phyloP scores from a whole-genome alignment of 192 early-diverging fungal genomes.

The Rhizophagus clarus region DNA sequence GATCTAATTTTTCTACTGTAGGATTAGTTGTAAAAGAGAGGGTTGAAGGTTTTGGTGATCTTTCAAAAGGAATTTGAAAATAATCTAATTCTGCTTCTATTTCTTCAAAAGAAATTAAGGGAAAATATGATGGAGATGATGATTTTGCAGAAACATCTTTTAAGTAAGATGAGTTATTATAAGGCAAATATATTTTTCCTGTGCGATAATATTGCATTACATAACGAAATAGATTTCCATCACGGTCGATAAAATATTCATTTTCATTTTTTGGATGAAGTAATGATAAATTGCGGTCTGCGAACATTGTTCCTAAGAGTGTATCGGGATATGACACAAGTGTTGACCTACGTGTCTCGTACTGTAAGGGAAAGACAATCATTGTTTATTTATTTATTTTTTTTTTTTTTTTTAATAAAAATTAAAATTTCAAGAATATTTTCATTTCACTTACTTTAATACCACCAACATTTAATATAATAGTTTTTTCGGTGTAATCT shows the following conservation, averaged over 20 bases:
- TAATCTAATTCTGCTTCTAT: constrained; percentile 17
- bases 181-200: neutral
- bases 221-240: constrained; percentile 11
- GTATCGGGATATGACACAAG: neutral
- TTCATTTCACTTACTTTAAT: neutral
- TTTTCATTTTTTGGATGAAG: constrained; percentile 6
- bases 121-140: neutral
- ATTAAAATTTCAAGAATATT: neutral
- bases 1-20: neutral
- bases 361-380: neutral
- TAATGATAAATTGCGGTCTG: neutral
- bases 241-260: constrained; percentile 24
- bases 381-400: no score
- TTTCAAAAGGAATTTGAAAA: constrained; percentile 19
- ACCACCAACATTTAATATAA: constrained; percentile 19
- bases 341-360: constrained; percentile 20
- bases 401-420: neutral
- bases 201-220: constrained; percentile 27
- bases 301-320: constrained; percentile 23
- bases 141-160: neutral
- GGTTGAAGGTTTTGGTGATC: neutral
- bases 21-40: neutral
- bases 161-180: no score
- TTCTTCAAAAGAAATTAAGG: neutral
- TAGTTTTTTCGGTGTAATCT: neutral